A percentile compares a stretch with the other conserved stretches of the same genome.
Conservation (phyloP, 108 stramenopile genomes). For the Cyclostephanos tholiformis region DNA sequence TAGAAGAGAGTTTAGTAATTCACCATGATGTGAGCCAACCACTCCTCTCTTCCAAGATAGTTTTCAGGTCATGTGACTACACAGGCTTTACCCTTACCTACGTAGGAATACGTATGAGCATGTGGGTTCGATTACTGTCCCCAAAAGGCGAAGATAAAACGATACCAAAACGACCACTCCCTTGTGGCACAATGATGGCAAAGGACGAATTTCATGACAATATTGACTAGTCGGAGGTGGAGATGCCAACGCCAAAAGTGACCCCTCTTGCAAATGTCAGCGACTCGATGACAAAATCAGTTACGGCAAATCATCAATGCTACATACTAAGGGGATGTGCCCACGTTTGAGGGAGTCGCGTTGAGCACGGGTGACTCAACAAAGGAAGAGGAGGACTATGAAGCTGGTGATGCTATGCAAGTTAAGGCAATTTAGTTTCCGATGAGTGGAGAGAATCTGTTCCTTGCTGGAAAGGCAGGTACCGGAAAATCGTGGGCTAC, state of each 20-base stretch:
- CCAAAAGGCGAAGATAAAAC: no score
- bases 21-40: no score
- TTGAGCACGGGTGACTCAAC: not conserved
- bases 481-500: not conserved
- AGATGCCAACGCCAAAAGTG: slow-evolving; percentile 3
- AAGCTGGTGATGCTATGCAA: slow-evolving; percentile 40
- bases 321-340: not conserved
- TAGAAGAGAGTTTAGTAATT: no score
- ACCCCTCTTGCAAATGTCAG: not conserved
- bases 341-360: not conserved
- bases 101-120: no score
- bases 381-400: not conserved
- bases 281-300: not conserved
- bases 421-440: not conserved
- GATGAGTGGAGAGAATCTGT: no score
- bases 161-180: no score
- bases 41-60: no score
- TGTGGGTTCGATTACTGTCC: no score
- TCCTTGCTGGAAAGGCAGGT: no score
- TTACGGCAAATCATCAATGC: not conserved
- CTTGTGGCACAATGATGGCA: no score
- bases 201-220: slow-evolving; percentile 4
- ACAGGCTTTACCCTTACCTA: no score
- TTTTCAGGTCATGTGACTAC: no score
- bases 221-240: not conserved